phyloP scores from a whole-genome alignment of 805 yeast species.

The Yamadazyma nakazawae region DNA sequence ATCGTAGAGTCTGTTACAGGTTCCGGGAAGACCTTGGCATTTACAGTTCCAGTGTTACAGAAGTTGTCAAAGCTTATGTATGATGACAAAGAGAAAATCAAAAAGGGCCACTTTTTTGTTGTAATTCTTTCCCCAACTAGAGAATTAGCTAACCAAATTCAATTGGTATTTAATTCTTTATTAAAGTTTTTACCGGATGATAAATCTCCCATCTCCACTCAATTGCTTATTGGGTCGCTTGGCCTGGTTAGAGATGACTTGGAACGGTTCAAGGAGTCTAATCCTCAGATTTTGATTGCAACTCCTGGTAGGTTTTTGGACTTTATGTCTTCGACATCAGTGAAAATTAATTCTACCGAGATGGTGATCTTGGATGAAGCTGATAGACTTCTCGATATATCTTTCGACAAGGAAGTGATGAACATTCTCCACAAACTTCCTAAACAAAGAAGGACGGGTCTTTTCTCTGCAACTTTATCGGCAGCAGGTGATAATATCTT shows the following conservation, averaged over 20 bases:
- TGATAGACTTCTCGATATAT: constrained; percentile 77
- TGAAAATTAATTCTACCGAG: constrained; percentile 64
- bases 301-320: constrained; percentile 91
- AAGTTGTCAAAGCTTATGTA: constrained; percentile 43
- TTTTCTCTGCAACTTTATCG: constrained; percentile 89
- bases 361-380: constrained; percentile 88
- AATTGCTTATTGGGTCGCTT: constrained; percentile 62
- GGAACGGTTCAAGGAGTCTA: constrained; percentile 46
- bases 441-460: constrained; percentile 87
- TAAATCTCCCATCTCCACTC: constrained; percentile 45
- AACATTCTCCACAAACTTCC: constrained; percentile 70
- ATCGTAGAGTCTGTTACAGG: constrained; percentile 98
- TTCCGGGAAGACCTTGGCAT: constrained; percentile 96
- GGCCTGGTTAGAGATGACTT: constrained; percentile 69
- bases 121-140: constrained; percentile 73
- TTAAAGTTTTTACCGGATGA: constrained; percentile 56
- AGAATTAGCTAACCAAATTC: constrained; percentile 69
- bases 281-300: constrained; percentile 78
- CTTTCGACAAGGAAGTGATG: constrained; percentile 67
- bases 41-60: constrained; percentile 77
- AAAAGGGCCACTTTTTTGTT: constrained; percentile 67
- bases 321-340: constrained; percentile 55
- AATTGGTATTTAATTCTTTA: constrained; percentile 58
- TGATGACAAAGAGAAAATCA: constrained; percentile 29
- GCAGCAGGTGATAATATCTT: constrained; percentile 77